Evolutionary conservation across 441 rosid species (phyloP).

Genomic region (Pelargonium fulgidum): DNA sequence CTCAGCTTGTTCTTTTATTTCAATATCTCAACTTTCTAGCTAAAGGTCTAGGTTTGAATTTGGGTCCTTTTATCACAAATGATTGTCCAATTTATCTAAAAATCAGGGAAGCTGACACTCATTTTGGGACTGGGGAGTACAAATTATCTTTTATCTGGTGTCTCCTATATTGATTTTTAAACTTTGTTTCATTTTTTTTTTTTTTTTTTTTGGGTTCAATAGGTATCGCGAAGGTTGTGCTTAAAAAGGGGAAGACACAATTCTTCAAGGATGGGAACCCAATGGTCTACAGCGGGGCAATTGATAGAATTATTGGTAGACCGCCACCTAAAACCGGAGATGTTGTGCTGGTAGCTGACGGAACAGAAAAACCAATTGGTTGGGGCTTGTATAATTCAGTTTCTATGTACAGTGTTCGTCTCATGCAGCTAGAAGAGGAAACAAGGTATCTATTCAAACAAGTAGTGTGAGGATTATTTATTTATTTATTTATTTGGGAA

Average conservation of each 20-base stretch:
- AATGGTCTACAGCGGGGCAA: conserved; percentile 87
- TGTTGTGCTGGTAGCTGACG: conserved; percentile 81
- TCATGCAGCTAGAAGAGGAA: conserved; percentile 91
- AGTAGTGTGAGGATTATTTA: no score
- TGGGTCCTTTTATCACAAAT: not conserved
- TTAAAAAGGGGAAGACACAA: conserved; percentile 81
- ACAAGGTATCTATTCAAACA: conserved; percentile 30
- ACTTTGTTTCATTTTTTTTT: conserved; percentile 2
- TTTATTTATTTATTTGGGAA: no score
- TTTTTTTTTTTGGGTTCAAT: conserved; percentile 10
- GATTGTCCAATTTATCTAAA: not conserved
- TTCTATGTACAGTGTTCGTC: conserved; percentile 82
- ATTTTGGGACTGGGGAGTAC: no score
- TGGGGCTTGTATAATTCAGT: conserved; percentile 87
- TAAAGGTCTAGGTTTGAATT: not conserved
- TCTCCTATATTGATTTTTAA: conserved; percentile 5
- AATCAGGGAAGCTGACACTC: no score
- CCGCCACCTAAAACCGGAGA: conserved; percentile 86
- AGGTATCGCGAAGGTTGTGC: conserved; percentile 78
- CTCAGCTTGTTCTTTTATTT: not conserved
- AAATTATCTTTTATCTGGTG: not conserved
- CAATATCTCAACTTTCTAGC: not conserved
- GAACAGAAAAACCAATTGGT: conserved; percentile 64
- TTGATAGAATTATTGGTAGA: conserved; percentile 75
- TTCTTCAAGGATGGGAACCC: conserved; percentile 84